phyloP scores from a whole-genome alignment of 2,329 filamentous ascomycete species.

The Apiospora hydei region DNA sequence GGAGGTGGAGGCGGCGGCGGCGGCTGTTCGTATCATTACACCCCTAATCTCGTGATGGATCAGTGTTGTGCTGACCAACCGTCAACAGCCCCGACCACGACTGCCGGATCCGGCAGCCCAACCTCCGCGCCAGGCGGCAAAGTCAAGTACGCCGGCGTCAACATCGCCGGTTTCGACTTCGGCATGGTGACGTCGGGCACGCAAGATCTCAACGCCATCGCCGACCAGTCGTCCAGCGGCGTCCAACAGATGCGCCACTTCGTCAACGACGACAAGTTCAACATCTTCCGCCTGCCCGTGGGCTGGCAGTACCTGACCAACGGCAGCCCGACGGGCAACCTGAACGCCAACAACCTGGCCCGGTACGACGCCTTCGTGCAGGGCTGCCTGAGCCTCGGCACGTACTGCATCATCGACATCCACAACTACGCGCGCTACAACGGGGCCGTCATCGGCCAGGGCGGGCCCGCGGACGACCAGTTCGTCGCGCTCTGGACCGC shows the following conservation, averaged over 20 bases:
- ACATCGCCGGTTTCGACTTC: constrained; percentile 37
- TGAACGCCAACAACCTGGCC: constrained; percentile 56
- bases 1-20: background rate
- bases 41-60: background rate
- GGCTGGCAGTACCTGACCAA: constrained; percentile 68
- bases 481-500: constrained; percentile 66
- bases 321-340: constrained; percentile 55
- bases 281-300: constrained; percentile 64
- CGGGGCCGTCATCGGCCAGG: constrained; percentile 69
- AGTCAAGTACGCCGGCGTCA: constrained; percentile 29
- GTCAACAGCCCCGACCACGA: background rate
- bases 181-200: constrained; percentile 25
- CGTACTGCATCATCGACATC: constrained; percentile 65
- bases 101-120: background rate
- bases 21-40: background rate
- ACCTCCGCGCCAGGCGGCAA: background rate
- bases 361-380: constrained; percentile 64
- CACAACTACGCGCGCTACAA: constrained; percentile 68
- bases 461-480: constrained; percentile 65
- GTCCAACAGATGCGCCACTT: constrained; percentile 64
- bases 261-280: constrained; percentile 59
- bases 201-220: background rate
- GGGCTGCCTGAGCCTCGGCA: constrained; percentile 62
- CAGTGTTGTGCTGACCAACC: background rate
- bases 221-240: background rate